A percentile compares a stretch with the other conserved stretches of the same genome.
phyloP scores from a whole-genome alignment of 257 asterid species.

The Solanum rostratum region DNA sequence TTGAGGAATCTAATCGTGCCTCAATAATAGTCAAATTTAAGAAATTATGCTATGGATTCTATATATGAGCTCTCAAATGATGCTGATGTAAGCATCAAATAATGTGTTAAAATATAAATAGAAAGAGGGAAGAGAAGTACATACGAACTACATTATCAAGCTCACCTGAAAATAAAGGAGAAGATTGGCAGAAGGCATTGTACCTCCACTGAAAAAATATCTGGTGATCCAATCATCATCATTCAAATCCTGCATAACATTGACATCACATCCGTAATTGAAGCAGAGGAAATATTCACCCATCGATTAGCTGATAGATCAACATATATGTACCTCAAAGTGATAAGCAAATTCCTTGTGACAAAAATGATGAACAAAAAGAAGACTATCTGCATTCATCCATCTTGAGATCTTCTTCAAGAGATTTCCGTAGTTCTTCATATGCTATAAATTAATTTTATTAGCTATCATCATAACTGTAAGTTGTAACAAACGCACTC shows the following conservation, averaged over 20 bases:
- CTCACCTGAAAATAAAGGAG: constrained; percentile 95
- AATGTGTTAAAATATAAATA: neutral
- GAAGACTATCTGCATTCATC: constrained; percentile 72
- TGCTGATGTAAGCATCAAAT: neutral
- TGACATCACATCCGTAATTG: neutral
- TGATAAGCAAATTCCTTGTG: constrained; percentile 87
- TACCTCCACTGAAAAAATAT: constrained; percentile 89
- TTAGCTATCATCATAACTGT: neutral
- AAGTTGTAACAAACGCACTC: neutral
- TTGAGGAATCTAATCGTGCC: neutral
- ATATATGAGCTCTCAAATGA: too few species aligned
- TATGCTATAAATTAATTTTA: constrained; percentile 39
- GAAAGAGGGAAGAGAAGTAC: neutral
- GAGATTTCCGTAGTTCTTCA: constrained; percentile 77
- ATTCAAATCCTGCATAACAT: constrained; percentile 43
- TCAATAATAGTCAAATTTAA: neutral
- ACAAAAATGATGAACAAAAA: constrained; percentile 79
- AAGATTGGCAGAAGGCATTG: constrained; percentile 83
- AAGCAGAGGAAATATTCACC: neutral
- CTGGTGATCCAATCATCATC: constrained; percentile 95
- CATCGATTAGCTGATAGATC: neutral
- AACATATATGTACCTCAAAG: constrained; percentile 48
- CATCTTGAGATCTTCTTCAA: constrained; percentile 79
- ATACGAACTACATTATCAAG: neutral
- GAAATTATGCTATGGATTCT: neutral